Evolutionary conservation across 2,329 filamentous ascomycete genomes (phyloP), one percentile per base, ranked within the genome.

Genomic region (Penicillium digitatum): DNA sequence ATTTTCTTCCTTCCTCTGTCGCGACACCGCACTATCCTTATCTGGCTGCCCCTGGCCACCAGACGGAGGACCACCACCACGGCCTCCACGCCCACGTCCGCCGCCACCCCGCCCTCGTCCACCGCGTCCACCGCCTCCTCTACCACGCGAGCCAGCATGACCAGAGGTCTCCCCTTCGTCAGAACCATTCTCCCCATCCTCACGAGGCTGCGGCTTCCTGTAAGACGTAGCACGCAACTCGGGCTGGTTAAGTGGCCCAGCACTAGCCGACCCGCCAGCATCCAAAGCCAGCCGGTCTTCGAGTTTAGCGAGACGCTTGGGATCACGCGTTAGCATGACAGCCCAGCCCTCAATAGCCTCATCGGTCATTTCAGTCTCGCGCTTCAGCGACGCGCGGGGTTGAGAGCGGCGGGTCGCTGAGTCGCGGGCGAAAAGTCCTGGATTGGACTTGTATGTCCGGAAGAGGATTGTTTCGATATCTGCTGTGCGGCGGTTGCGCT

Each of bases 271-370:
- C 39, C 62, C 73, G 1, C 88, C 88, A 12, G 79, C 77, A 60
- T 88, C 89, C 18, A 81, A 78, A 11, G 81, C 80, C 64, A 87
- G 88, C 66, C 85, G 87, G 48, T 81, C 81, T 72, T 96, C 89
- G 40, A 97, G 74, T 53, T 82, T 80, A 54, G 83, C 82, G 69
- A 87, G 77, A 56, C 87, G 82, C 64, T 83, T 82, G 1, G 88
- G 82, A 64, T 93, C 87, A 31, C 92, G 82, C 12, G 79, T 76
- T 8, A 96, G 74, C 89, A 97, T 95, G 46, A 96, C 77, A 0
- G 83, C 90, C 92, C 93, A 99, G 5, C 94, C 94, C 73, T 97
- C 94, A 32, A 99, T 87, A 3, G 88, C 86, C 73, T 97, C 93
- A 64, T 97, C 92, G 0, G 90, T 91, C 90, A 96, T 90, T 4